Conservation (phyloP, 805 yeast species). For the Candida hungchunana region DNA sequence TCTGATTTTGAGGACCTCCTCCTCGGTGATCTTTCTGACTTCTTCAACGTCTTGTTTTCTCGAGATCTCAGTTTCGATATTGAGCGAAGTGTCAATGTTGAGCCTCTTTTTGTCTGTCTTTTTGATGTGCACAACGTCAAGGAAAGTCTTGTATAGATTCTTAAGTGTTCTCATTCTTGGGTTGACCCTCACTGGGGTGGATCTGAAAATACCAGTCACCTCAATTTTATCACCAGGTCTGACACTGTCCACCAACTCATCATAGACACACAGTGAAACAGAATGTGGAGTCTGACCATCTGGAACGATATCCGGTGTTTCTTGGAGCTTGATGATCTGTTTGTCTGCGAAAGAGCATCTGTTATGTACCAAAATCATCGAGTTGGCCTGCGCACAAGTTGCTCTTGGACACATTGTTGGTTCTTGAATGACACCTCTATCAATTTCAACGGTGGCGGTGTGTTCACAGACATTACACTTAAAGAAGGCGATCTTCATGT, state of each 20-base stretch:
- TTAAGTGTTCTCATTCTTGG: conserved; percentile 80
- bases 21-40: conserved; percentile 59
- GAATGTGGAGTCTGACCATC: conserved; percentile 99
- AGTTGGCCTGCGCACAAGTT: conserved; percentile 73
- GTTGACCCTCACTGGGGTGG: conserved; percentile 86
- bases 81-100: conserved; percentile 74
- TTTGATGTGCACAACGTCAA: conserved; percentile 90
- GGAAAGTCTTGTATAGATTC: conserved; percentile 82
- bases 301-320: conserved; percentile 93
- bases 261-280: conserved; percentile 88
- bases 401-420: conserved; percentile 92
- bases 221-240: conserved; percentile 96
- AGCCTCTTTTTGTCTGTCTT: conserved; percentile 79
- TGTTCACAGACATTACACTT: conserved; percentile 94
- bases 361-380: conserved; percentile 90
- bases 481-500: conserved; percentile 96
- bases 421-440: conserved; percentile 90
- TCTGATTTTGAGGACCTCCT: conserved; percentile 62
- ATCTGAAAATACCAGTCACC: conserved; percentile 92
- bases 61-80: conserved; percentile 39
- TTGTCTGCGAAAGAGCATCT: conserved; percentile 92
- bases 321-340: conserved; percentile 91
- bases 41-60: conserved; percentile 76
- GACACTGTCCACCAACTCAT: conserved; percentile 90
- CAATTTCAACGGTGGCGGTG: conserved; percentile 86